A percentile compares a stretch with the other conserved stretches of the same genome.
These are phyloP conservation scores for Paracoccidioides brasiliensis DNA, from an alignment of 2,329 filamentous ascomycete genomes.

Conservation along the genomic window DNA sequence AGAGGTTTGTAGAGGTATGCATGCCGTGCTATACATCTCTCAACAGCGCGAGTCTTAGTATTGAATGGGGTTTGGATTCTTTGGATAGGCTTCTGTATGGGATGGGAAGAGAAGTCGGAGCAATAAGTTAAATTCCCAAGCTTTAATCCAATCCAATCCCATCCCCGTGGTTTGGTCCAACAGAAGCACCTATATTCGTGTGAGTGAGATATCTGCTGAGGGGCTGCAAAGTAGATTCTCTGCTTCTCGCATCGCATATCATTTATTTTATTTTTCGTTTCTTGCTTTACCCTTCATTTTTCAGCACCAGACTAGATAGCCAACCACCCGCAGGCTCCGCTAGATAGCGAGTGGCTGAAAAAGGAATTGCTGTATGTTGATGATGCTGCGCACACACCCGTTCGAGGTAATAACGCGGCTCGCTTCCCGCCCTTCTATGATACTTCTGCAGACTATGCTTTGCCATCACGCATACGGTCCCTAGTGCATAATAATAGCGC, in stretches of 20 bases:
- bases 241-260: neutral
- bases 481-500: slow-evolving; percentile 37
- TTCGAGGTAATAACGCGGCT: slow-evolving; percentile 35
- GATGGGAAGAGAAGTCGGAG: slow-evolving; percentile 36
- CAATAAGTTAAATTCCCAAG: slow-evolving; percentile 18
- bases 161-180: neutral
- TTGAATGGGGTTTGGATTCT: slow-evolving; percentile 34
- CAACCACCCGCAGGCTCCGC: neutral
- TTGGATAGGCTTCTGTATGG: slow-evolving; percentile 38
- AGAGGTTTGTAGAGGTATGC: too few species aligned
- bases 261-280: neutral
- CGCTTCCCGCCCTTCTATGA: slow-evolving; percentile 32
- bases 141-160: too few species aligned
- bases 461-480: slow-evolving; percentile 39
- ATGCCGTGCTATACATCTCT: slow-evolving; percentile 35
- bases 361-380: too few species aligned
- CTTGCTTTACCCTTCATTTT: neutral
- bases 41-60: slow-evolving; percentile 32
- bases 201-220: neutral
- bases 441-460: slow-evolving; percentile 30
- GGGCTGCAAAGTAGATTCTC: neutral
- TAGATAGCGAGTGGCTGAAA: neutral
- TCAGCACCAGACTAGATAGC: neutral
- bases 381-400: slow-evolving; percentile 40
- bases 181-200: neutral